Evolutionary conservation across 2,329 filamentous ascomycete species (phyloP).

Genomic region (Ascomycota sp.): DNA sequence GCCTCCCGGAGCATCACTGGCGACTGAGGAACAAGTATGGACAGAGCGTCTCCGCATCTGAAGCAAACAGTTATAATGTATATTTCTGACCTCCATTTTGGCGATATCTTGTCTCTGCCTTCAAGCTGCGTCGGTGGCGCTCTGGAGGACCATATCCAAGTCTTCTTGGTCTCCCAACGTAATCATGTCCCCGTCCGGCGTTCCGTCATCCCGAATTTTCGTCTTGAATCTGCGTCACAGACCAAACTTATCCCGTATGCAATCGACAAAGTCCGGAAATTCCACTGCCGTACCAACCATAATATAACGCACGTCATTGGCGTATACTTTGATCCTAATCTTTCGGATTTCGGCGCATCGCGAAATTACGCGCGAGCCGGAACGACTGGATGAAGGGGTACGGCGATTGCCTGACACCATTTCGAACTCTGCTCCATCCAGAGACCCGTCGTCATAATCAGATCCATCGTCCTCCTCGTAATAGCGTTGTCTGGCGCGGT

Average conservation of each 20-base stretch:
- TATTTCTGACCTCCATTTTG: constrained; percentile 71
- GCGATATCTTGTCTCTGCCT: constrained; percentile 64
- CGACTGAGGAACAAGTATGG: too few species aligned
- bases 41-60: too few species aligned
- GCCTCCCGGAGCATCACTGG: neutral
- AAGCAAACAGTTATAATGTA: too few species aligned
- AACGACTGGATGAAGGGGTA: constrained; percentile 19
- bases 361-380: constrained; percentile 32
- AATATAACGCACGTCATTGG: constrained; percentile 78
- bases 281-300: constrained; percentile 57
- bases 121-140: constrained; percentile 44
- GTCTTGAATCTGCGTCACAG: constrained; percentile 66
- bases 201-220: constrained; percentile 67
- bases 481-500: constrained; percentile 29
- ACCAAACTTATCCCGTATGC: constrained; percentile 73
- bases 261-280: constrained; percentile 58
- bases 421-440: constrained; percentile 64
- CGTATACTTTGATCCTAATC: constrained; percentile 82
- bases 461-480: constrained; percentile 67
- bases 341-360: constrained; percentile 49
- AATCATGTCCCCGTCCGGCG: constrained; percentile 69
- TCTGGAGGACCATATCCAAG: constrained; percentile 66
- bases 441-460: constrained; percentile 46
- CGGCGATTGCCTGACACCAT: constrained; percentile 41
- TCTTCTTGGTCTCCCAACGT: constrained; percentile 95